Conservation (phyloP, 2,329 filamentous ascomycete species). For the Fusarium concolor region DNA sequence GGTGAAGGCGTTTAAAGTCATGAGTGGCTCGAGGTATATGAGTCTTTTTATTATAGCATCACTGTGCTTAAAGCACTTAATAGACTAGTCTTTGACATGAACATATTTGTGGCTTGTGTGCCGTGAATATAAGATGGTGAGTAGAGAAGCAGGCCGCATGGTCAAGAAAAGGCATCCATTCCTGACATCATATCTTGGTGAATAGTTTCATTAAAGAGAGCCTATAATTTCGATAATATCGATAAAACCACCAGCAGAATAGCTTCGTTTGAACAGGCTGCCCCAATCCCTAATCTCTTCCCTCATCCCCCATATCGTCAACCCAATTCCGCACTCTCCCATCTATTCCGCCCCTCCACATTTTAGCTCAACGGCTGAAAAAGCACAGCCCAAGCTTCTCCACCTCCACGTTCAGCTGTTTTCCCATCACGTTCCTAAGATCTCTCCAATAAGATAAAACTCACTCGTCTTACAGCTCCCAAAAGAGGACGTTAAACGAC, state of each 20-base stretch:
- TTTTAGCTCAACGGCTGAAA: conserved; percentile 29
- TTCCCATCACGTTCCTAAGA: not conserved
- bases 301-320: not conserved
- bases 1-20: conserved; percentile 30
- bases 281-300: conserved; percentile 1
- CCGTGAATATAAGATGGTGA: too few relatives aligned
- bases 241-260: not conserved
- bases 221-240: not conserved
- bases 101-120: not conserved
- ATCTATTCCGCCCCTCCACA: conserved; percentile 24
- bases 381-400: conserved; percentile 22
- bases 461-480: not conserved
- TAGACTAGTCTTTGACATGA: conserved; percentile 17
- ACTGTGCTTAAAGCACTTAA: conserved; percentile 10
- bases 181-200: too few relatives aligned
- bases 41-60: conserved; percentile 11
- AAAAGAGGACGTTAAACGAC: not conserved
- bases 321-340: conserved; percentile 18
- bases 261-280: not conserved
- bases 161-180: too few relatives aligned
- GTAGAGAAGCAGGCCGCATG: too few relatives aligned
- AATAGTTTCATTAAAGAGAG: too few relatives aligned
- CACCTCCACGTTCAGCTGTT: conserved; percentile 25
- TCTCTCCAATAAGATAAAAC: not conserved
- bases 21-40: conserved; percentile 13